Base-by-base conservation (phyloP, 768 basidiomycete genomes). In the Boletus fagicola region DNA sequence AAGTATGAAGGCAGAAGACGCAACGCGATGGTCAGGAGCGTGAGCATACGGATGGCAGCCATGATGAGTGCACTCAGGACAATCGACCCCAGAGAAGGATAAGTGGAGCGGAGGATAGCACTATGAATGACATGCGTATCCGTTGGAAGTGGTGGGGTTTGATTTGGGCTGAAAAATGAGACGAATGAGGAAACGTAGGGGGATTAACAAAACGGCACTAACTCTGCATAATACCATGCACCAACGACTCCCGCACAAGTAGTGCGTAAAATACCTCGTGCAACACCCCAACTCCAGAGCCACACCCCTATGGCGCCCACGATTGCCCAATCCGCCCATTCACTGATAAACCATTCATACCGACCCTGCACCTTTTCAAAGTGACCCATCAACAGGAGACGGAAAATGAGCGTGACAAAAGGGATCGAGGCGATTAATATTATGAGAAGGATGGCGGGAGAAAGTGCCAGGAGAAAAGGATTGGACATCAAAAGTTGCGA, bases 221-320 rank as follows among this genome's bases (percentile, higher is more conserved):
- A 86, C 81, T 84, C 77, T 30, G 82, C 70, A 73, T 92, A 96
- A 69, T 96, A 97, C 94, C 94, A 98, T 45, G 88, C 86, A 2
- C 93, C 94, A 35, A 98, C 83, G 5, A 94, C 90, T 31, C 87
- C 88, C 0, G 92, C 87, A 55, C 86, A 83, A 3, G 86, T 83
- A 53, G 88, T 90, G 8, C 92, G 78, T 44, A 94, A 73, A 2
- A 92, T 68, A 2, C 94, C 94, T 40, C 93, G 80, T 20, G 90
- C 84, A 7, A 97, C 87, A 11, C 81, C 83, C 82, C 87, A 86
- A 20, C 81, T 85, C 87, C 87, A 88, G n/a, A 86, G 70, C 84
- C 86, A 88, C 0, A 84, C 69, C 2, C 72, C 68, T 5, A 80
- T 68, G 1, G 80, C 75, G 4, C 75, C 73, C n/a, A 78, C 70